Conservation (phyloP, 1,139 yeast genomes). For the Zygosaccharomyces pseudobailii region DNA sequence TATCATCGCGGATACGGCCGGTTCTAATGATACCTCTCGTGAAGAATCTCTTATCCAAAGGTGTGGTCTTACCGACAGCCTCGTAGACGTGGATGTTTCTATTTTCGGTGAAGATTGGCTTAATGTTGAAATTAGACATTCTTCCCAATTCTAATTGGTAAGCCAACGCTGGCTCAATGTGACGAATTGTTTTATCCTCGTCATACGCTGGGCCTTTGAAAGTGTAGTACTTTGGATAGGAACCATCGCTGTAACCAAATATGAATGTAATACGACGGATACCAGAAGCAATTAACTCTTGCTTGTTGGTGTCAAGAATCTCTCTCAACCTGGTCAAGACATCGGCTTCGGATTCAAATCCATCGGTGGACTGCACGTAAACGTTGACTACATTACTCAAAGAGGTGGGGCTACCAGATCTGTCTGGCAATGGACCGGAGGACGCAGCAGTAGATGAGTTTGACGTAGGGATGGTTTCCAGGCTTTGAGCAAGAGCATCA, state of each 20-base stretch:
- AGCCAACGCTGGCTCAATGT: constrained; percentile 96
- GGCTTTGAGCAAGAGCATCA: constrained; percentile 70
- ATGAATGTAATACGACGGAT: constrained; percentile 92
- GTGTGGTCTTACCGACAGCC: constrained; percentile 90
- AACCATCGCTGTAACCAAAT: constrained; percentile 75
- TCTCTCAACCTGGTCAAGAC: constrained; percentile 59
- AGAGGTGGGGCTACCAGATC: constrained; percentile 39
- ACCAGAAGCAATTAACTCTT: constrained; percentile 62
- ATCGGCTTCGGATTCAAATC: constrained; percentile 67
- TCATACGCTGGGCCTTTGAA: constrained; percentile 81
- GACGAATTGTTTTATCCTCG: constrained; percentile 91
- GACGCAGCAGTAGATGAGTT: constrained; percentile 27
- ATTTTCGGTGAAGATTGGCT: constrained; percentile 93
- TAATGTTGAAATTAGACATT: constrained; percentile 88
- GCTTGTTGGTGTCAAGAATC: constrained; percentile 61
- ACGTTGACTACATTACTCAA: constrained; percentile 79
- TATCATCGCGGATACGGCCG: constrained; percentile 88
- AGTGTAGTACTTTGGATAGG: constrained; percentile 92
- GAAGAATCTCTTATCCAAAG: constrained; percentile 91
- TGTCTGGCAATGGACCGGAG: constrained; percentile 42
- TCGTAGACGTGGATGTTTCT: constrained; percentile 96
- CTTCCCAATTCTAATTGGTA: constrained; percentile 94
- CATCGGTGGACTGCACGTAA: constrained; percentile 68
- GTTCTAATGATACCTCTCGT: constrained; percentile 97
- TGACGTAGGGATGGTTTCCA: constrained; percentile 59